These are phyloP conservation scores for Helicostylum pulchrum DNA, from an alignment of 192 early-diverging fungal species.

Conservation along the genomic window DNA sequence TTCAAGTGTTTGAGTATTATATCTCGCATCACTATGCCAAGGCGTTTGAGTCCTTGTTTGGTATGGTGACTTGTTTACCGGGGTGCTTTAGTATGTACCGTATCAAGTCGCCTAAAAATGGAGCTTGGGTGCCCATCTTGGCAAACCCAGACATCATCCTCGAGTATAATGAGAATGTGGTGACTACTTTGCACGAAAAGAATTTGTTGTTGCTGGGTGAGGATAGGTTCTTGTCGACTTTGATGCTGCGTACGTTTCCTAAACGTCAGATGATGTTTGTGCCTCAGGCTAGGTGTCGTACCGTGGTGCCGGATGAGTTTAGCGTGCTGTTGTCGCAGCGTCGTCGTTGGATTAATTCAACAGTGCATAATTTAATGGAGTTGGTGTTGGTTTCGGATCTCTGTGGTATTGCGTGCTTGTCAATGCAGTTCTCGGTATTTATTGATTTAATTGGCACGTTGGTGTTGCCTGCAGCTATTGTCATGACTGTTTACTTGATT, in stretches of 20 bases:
- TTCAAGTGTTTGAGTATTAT: slow-evolving; percentile 97
- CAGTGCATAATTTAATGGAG: slow-evolving; percentile 85
- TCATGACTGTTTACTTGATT: slow-evolving; percentile 78
- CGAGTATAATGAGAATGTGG: slow-evolving; percentile 74
- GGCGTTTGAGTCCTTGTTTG: slow-evolving; percentile 94
- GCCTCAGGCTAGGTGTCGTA: slow-evolving; percentile 78
- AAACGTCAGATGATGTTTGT: slow-evolving; percentile 84
- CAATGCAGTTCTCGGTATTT: slow-evolving; percentile 79
- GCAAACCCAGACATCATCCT: slow-evolving; percentile 83
- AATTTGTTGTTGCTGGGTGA: slow-evolving; percentile 82
- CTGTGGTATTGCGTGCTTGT: slow-evolving; percentile 85
- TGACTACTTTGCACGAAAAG: slow-evolving; percentile 78
- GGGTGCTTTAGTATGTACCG: slow-evolving; percentile 99
- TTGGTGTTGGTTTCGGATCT: slow-evolving; percentile 79
- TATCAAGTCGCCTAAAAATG: slow-evolving; percentile 73
- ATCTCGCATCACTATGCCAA: slow-evolving; percentile 93
- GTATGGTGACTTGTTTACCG: slow-evolving; percentile 90
- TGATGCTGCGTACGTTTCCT: slow-evolving; percentile 83
- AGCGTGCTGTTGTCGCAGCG: slow-evolving; percentile 86
- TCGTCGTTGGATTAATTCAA: slow-evolving; percentile 93
- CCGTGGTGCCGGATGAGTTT: slow-evolving; percentile 78
- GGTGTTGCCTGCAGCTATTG: slow-evolving; percentile 69
- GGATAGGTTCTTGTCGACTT: slow-evolving; percentile 81
- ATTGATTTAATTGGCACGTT: slow-evolving; percentile 71
- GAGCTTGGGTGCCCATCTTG: slow-evolving; percentile 74